These are phyloP conservation scores for Aspergillus amoenus DNA, from an alignment of 2,329 filamentous ascomycete species.

Conservation along the genomic window DNA sequence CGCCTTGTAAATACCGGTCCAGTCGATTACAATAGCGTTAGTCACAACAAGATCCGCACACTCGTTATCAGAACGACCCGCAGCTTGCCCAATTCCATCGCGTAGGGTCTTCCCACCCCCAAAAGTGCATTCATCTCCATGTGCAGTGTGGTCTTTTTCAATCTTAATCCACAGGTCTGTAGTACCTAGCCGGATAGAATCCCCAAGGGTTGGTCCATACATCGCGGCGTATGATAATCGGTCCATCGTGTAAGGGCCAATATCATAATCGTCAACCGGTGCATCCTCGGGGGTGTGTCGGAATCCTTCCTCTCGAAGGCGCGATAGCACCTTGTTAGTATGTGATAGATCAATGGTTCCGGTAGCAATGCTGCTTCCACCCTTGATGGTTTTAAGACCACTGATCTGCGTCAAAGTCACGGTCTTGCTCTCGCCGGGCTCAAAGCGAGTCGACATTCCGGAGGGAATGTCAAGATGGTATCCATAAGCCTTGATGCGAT, in stretches of 20 bases:
- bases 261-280: constrained; percentile 50
- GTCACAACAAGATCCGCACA: constrained; percentile 81
- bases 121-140: constrained; percentile 94
- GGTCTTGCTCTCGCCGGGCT: constrained; percentile 89
- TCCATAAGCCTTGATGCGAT: constrained; percentile 77
- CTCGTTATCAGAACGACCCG: constrained; percentile 69
- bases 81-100: constrained; percentile 94
- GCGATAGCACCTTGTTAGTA: constrained; percentile 64
- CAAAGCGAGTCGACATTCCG: constrained; percentile 88
- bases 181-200: constrained; percentile 73
- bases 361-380: constrained; percentile 77
- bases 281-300: constrained; percentile 70
- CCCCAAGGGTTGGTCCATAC: constrained; percentile 91
- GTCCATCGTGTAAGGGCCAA: constrained; percentile 69
- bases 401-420: constrained; percentile 87
- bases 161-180: constrained; percentile 91
- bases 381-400: constrained; percentile 74
- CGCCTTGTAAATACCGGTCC: constrained; percentile 90
- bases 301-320: constrained; percentile 72
- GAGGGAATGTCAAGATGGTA: constrained; percentile 86
- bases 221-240: constrained; percentile 77
- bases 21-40: constrained; percentile 88
- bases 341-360: constrained; percentile 68
- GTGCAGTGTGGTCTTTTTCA: constrained; percentile 78
- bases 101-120: constrained; percentile 93